Percentiles rank a stretch among this genome's conserved stretches.
Conservation (phyloP, 768 basidiomycete genomes). For the Neoboletus subvelutipes region DNA sequence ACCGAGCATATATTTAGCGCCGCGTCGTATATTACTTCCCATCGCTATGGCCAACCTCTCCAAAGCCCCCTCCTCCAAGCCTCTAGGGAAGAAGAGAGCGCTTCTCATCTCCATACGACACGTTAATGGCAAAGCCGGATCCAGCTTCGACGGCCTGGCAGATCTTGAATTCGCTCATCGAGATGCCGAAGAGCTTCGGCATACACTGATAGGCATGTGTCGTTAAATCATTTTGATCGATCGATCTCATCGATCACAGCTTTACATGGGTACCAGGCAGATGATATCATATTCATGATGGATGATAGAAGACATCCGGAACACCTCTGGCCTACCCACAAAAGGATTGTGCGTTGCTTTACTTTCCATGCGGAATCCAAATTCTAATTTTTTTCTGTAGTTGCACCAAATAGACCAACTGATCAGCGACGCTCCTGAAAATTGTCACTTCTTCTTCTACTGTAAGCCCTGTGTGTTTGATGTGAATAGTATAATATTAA, state of each 20-base stretch:
- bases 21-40: no score
- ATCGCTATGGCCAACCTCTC: neutral
- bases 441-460: conserved; percentile 54
- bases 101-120: conserved; percentile 19
- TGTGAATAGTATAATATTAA: neutral
- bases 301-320: conserved; percentile 35
- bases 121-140: conserved; percentile 3
- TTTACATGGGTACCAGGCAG: conserved; percentile 36
- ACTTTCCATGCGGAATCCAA: neutral
- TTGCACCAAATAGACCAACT: conserved; percentile 42
- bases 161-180: conserved; percentile 21
- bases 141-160: neutral
- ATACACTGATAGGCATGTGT: conserved; percentile 18
- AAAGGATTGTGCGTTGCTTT: conserved; percentile 42
- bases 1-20: neutral
- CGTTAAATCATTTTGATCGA: neutral
- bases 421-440: conserved; percentile 40
- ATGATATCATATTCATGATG: conserved; percentile 44
- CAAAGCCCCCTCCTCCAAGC: neutral
- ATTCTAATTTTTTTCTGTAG: conserved; percentile 14
- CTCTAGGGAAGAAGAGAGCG: conserved; percentile 15
- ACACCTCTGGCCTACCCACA: conserved; percentile 40
- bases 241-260: conserved; percentile 23
- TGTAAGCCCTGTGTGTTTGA: conserved; percentile 36
- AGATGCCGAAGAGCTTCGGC: conserved; percentile 15